Conservation (phyloP, 495 filamentous ascomycete species). For the Penicillium ochrochloron region DNA sequence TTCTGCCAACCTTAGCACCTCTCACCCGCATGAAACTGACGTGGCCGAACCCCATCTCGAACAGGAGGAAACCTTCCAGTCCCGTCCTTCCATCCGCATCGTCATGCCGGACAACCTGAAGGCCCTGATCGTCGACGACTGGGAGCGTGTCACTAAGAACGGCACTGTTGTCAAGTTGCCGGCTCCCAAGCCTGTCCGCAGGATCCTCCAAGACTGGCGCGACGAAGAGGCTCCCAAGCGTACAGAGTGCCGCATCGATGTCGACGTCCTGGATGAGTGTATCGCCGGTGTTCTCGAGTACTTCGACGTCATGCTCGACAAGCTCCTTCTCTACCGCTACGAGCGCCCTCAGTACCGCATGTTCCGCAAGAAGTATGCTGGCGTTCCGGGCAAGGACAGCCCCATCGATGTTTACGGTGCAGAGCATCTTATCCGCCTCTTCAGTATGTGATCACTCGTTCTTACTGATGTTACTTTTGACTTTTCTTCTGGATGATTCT, state of each 20-base stretch:
- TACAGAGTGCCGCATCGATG: constrained; percentile 59
- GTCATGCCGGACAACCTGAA: constrained; percentile 83
- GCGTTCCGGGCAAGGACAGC: constrained; percentile 57
- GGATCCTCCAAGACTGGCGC: constrained; percentile 80
- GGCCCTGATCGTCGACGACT: constrained; percentile 91
- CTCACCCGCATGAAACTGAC: constrained; percentile 8
- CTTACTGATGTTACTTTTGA: background rate
- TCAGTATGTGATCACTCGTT: constrained; percentile 63
- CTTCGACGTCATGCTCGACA: constrained; percentile 84
- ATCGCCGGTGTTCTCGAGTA: constrained; percentile 84
- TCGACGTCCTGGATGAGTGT: constrained; percentile 87
- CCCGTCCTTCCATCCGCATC: constrained; percentile 79
- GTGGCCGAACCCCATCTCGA: background rate
- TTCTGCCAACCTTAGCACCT: background rate
- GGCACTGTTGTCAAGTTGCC: constrained; percentile 84
- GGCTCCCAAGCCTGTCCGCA: constrained; percentile 69
- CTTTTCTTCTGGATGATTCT: constrained; percentile 16
- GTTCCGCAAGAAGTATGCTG: constrained; percentile 65
- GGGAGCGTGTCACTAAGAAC: constrained; percentile 98
- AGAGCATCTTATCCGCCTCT: constrained; percentile 85
- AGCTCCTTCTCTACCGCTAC: constrained; percentile 88
- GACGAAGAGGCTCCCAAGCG: constrained; percentile 71
- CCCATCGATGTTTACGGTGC: constrained; percentile 85
- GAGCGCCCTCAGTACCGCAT: constrained; percentile 85
- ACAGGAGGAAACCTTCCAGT: constrained; percentile 85